Conservation (phyloP, 2,329 filamentous ascomycete species). For the Amylocarpus encephaloides region DNA sequence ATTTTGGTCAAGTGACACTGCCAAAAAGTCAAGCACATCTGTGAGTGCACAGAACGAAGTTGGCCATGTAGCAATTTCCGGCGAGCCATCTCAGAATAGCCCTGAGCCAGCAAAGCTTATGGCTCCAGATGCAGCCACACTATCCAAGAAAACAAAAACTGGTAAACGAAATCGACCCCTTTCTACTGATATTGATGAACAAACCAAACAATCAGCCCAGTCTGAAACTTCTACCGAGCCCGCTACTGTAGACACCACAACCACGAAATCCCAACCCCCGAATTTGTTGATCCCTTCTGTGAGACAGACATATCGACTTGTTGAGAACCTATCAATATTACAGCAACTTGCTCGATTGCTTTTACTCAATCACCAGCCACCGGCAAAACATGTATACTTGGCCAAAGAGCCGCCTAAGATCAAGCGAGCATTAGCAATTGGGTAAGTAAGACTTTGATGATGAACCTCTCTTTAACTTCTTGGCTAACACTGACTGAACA, state of each 20-base stretch:
- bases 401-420: conserved; percentile 64
- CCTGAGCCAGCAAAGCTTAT: conserved; percentile 25
- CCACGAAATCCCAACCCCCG: conserved; percentile 34
- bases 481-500: not conserved
- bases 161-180: conserved; percentile 22
- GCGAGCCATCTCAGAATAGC: conserved; percentile 50
- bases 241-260: conserved; percentile 14
- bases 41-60: conserved; percentile 12
- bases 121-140: conserved; percentile 6
- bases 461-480: not conserved
- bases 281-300: conserved; percentile 69
- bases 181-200: conserved; percentile 23
- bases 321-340: conserved; percentile 63
- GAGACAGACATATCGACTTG: conserved; percentile 58
- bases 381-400: conserved; percentile 66
- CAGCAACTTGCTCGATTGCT: conserved; percentile 57
- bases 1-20: conserved; percentile 59
- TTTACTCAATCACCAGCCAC: conserved; percentile 47
- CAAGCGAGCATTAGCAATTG: conserved; percentile 83
- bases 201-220: conserved; percentile 9
- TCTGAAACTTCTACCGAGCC: conserved; percentile 14
- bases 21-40: conserved; percentile 22
- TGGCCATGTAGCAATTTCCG: conserved; percentile 49
- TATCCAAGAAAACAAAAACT: conserved; percentile 20
- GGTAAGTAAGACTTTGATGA: not conserved